Base-by-base conservation (phyloP, 495 filamentous ascomycete genomes). In the Neohortaea acidophila region DNA sequence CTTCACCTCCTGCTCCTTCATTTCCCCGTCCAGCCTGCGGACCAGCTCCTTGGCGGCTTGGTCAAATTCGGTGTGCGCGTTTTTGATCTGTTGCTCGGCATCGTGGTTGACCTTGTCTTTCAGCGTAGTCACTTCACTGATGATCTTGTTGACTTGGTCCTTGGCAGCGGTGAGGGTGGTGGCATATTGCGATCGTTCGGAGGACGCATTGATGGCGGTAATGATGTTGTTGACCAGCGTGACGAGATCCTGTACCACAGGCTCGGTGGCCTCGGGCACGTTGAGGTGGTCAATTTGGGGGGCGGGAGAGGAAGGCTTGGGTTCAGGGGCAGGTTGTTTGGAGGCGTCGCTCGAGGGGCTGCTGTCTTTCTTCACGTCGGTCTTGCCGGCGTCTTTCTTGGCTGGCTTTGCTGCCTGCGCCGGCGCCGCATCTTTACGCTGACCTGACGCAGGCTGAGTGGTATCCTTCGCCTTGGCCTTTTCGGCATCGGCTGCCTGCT, bases 171-270 rank as follows among this genome's bases (percentile, higher is more conserved):
- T 58, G 36, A 97, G 73, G 2, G 83, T 77, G 14, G 68, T 63
- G 24, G 68, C 71, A 59, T 86, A 93, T 56, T 78, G 83, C 45
- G 65, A 61, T 38, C 73, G 68, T 36, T 71, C 65, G 39, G 79
- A 73, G 50, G 92, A 85, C 38, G 79, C 75, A 57, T 94, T 93
- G 39, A 94, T 74, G 21, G 87, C 80, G 1, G 80, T 74, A 55
- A 97, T 93, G 55, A 97, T 79, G 58, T 87, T 81, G 60, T 97
- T 97, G 47, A 96, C 68, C 53, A 89, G 84, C 62, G 81, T 87
- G 38, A 89, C 80, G n/a, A 97, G 64, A 53, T 94, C 82, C 59
- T 92, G 84, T 3, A 94, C 81, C 17, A 93, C 65, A 3, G 82
- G 77, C 50, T 96, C 89, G 41, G 78, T 72, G 39, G 81, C 81